Base-by-base conservation (phyloP, 2,329 filamentous ascomycete species). In the Botryotinia convoluta region DNA sequence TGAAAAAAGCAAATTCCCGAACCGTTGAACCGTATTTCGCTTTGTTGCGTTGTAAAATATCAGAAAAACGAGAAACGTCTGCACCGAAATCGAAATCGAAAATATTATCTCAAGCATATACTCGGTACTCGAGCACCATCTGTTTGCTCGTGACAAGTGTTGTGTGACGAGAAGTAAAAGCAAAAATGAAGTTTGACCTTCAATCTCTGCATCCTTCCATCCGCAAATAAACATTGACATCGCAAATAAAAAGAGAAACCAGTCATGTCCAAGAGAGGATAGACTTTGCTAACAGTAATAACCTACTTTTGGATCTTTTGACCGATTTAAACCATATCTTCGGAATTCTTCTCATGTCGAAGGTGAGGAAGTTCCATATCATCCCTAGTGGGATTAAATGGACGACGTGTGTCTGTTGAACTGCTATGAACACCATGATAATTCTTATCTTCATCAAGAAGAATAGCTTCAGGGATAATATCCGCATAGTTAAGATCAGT, bases 401-500 rank as follows among this genome's bases (percentile, higher is more conserved):
- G 32, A 26, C 45, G 35, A 65, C 69, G 69, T 22, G 64, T 45
- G n/a, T 54, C 32, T 44, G 60, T 32, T 64, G 42, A 51, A 32
- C 12, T 45, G 5, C 18, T 29, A 26, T 37, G 26, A 7, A n/a
- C 32, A 18, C 35, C 26, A 22, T 42, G 44, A 35, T 35, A 71
- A 12, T 72, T 16, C 1, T 57, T 62, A 60, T 67, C 45, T 37
- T 72, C 32, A 26, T 57, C 70, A 8, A 72, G 8, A 65, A 54
- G 51, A 29, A 67, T 32, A n/a, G 37, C 54, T 44, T 72, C 54
- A 48, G 72, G 72, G 9, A 73, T 57, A 22, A 96, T 90, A 75
- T 97, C 93, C 45, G 87, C 88, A n/a, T 90, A 80, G 0, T 91
- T 95, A 86, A 95, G 93, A 79, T 97, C 93, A 42, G 91, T 93